phyloP scores from a whole-genome alignment of 73 alveolate species.

The Paramecium sonneborni region DNA sequence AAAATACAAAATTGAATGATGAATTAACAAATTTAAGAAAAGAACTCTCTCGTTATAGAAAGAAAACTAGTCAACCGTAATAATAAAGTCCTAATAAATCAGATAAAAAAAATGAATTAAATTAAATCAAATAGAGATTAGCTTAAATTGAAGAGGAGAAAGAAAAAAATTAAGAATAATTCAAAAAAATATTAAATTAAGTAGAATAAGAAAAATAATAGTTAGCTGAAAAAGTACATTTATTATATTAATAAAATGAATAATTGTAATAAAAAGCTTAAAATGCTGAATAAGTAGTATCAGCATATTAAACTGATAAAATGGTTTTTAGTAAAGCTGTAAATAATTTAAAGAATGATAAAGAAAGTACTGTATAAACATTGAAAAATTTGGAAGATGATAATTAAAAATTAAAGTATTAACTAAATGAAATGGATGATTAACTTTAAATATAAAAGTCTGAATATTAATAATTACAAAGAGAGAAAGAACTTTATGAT shows the following conservation, averaged over 20 bases:
- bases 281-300: slow-evolving; percentile 59
- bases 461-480: not conserved
- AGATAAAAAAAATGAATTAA: slow-evolving; percentile 16
- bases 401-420: slow-evolving; percentile 22
- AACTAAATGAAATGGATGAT: slow-evolving; percentile 53
- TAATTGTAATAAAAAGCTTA: slow-evolving; percentile 18
- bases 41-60: not conserved
- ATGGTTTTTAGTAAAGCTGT: slow-evolving; percentile 53
- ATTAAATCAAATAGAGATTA: not conserved
- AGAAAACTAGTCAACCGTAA: not conserved
- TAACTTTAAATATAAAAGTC: not conserved
- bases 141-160: not conserved
- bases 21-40: slow-evolving; percentile 6
- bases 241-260: slow-evolving; percentile 11
- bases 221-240: not conserved
- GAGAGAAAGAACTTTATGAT: slow-evolving; percentile 41
- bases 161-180: not conserved
- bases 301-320: slow-evolving; percentile 63
- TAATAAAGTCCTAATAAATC: slow-evolving; percentile 28
- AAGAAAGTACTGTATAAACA: not conserved
- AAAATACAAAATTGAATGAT: slow-evolving; percentile 61
- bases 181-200: not conserved
- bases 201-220: not conserved
- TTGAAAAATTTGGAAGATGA: slow-evolving; percentile 33
- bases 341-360: slow-evolving; percentile 53